Evolutionary conservation across 805 yeast genomes (phyloP).

Genomic region (Candida yuanshanica): DNA sequence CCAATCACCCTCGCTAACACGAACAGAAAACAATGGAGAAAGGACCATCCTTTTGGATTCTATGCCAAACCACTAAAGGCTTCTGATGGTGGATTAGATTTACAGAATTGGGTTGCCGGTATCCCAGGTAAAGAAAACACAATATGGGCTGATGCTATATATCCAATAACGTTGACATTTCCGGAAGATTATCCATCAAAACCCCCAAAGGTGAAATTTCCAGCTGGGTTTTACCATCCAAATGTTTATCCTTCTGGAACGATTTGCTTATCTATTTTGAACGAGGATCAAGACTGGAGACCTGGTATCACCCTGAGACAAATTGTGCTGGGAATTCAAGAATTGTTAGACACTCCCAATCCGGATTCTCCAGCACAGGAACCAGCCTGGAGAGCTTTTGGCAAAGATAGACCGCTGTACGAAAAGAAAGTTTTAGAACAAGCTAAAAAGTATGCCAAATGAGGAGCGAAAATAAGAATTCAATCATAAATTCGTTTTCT

Average conservation of each 20-base stretch:
- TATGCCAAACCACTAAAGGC: conserved; percentile 83
- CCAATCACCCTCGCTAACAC: not conserved
- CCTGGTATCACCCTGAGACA: conserved; percentile 93
- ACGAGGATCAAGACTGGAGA: conserved; percentile 97
- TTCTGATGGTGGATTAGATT: conserved; percentile 78
- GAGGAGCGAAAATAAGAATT: not conserved
- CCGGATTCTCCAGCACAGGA: conserved; percentile 97
- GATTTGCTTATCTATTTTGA: conserved; percentile 84
- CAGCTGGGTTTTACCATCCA: conserved; percentile 91
- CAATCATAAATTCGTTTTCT: too few relatives aligned
- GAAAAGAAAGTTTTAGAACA: conserved; percentile 77
- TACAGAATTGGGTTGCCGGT: conserved; percentile 89
- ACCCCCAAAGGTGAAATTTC: conserved; percentile 92
- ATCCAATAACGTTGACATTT: conserved; percentile 75
- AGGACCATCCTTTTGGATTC: conserved; percentile 97
- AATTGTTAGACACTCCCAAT: conserved; percentile 82
- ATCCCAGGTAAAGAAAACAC: conserved; percentile 91
- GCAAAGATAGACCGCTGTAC: conserved; percentile 61
- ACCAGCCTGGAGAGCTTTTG: conserved; percentile 88
- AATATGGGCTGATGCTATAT: conserved; percentile 85
- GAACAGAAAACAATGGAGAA: conserved; percentile 89
- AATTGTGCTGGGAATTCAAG: conserved; percentile 88
- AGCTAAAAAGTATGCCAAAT: conserved; percentile 61
- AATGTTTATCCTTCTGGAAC: conserved; percentile 98
- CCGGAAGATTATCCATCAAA: conserved; percentile 94